These are phyloP conservation scores for Verticillium nubilum DNA, from an alignment of 2,329 filamentous ascomycete genomes.

Conservation along the genomic window DNA sequence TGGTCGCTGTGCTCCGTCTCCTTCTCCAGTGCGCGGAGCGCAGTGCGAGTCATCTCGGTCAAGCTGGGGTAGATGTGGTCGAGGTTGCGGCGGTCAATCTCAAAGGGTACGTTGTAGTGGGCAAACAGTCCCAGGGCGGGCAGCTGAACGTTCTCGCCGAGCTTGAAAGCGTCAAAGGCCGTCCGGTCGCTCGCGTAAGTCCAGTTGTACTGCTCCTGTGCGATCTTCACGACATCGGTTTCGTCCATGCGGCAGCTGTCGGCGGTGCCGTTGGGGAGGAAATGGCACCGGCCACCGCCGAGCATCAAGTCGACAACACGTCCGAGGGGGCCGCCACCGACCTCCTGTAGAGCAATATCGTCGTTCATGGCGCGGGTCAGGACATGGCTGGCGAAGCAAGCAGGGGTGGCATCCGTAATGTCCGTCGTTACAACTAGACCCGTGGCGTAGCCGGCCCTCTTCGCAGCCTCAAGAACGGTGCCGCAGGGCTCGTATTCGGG, in stretches of 20 bases:
- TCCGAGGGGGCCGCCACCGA: conserved; percentile 82
- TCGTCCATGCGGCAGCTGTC: conserved; percentile 80
- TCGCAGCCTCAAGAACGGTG: conserved; percentile 88
- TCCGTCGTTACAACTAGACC: conserved; percentile 93
- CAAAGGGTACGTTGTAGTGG: conserved; percentile 77
- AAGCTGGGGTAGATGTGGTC: conserved; percentile 80
- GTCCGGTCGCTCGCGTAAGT: conserved; percentile 67
- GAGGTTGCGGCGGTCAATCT: conserved; percentile 80
- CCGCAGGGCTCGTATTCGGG: conserved; percentile 85
- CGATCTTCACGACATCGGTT: conserved; percentile 68
- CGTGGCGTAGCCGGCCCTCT: conserved; percentile 85
- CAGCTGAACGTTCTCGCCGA: conserved; percentile 63
- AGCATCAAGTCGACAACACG: conserved; percentile 87
- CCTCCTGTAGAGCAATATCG: conserved; percentile 84
- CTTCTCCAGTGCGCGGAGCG: conserved; percentile 70
- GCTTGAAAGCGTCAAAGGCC: conserved; percentile 69
- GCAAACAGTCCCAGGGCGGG: conserved; percentile 87
- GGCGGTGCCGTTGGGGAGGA: conserved; percentile 73
- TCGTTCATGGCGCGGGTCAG: conserved; percentile 77
- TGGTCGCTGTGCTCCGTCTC: conserved; percentile 81
- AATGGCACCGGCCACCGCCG: conserved; percentile 89
- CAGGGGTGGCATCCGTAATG: conserved; percentile 92
- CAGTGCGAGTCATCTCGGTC: conserved; percentile 84
- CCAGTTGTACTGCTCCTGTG: conserved; percentile 72
- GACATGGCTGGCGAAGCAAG: conserved; percentile 89